Percentiles rank a stretch among this genome's conserved stretches.
Conservation (phyloP, 495 filamentous ascomycete genomes). For the Aspergillus olivimuriae region DNA sequence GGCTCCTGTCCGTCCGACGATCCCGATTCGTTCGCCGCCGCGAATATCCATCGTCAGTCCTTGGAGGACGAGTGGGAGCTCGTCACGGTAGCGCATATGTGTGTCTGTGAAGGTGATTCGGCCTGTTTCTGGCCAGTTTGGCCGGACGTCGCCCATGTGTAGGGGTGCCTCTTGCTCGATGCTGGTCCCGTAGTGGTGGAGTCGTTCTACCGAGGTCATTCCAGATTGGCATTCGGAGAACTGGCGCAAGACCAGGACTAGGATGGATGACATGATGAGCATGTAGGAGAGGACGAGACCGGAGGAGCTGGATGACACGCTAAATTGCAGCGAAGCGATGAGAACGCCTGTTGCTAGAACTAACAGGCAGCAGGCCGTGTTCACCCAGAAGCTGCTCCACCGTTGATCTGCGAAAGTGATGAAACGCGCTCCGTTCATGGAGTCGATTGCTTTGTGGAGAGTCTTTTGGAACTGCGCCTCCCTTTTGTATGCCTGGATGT, state of each 20-base stretch:
- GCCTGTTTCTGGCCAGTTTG: conserved; percentile 76
- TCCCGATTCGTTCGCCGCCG: conserved; percentile 86
- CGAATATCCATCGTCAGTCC: conserved; percentile 69
- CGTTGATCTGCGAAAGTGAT: conserved; percentile 90
- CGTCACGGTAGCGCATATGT: conserved; percentile 83
- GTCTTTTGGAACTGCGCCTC: conserved; percentile 63
- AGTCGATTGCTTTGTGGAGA: conserved; percentile 66
- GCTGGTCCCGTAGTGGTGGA: conserved; percentile 84
- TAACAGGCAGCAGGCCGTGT: conserved; percentile 71
- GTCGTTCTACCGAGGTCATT: conserved; percentile 92
- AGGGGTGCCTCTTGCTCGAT: conserved; percentile 86
- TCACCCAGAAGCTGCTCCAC: conserved; percentile 81
- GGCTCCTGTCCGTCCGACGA: conserved; percentile 89
- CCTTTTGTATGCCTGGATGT: conserved; percentile 84
- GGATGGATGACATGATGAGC: conserved; percentile 88
- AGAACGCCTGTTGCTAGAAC: conserved; percentile 85
- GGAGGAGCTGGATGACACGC: conserved; percentile 73
- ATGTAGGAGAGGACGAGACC: conserved; percentile 91
- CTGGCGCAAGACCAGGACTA: conserved; percentile 91
- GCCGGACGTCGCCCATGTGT: conserved; percentile 57
- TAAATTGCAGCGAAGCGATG: conserved; percentile 90
- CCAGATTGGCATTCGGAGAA: conserved; percentile 94
- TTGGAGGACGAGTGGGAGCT: conserved; percentile 77
- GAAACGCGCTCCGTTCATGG: conserved; percentile 91
- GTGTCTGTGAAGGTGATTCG: conserved; percentile 80